Percentiles rank a stretch among this genome's conserved stretches.
phyloP scores from a whole-genome alignment of 2,329 filamentous ascomycete species.

The Bipolaris bicolor region DNA sequence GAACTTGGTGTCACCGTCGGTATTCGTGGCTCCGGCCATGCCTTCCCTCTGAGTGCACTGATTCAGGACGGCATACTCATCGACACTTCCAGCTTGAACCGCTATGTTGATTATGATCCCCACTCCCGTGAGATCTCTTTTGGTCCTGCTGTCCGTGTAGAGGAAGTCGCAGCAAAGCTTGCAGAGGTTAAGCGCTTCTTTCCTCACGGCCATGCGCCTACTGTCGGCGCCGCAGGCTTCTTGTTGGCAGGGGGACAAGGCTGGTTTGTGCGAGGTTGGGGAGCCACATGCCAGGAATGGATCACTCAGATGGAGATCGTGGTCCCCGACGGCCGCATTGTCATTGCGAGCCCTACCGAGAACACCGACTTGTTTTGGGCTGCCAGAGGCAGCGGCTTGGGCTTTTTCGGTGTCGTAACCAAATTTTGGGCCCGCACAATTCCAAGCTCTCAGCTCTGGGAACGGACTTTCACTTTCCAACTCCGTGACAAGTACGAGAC shows the following conservation, averaged over 20 bases:
- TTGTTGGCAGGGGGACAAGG: constrained; percentile 38
- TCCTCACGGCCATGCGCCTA: constrained; percentile 32
- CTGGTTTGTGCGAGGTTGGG: constrained; percentile 38
- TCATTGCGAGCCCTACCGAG: constrained; percentile 31
- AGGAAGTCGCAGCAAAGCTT: constrained; percentile 13
- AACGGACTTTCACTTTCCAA: constrained; percentile 3
- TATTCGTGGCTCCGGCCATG: constrained; percentile 27
- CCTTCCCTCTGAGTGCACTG: constrained; percentile 19
- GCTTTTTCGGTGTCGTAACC: constrained; percentile 31
- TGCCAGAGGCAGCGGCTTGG: constrained; percentile 43
- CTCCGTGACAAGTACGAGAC: constrained; percentile 4
- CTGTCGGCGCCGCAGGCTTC: constrained; percentile 36
- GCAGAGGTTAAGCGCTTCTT: constrained; percentile 24
- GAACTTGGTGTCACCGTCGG: constrained; percentile 11
- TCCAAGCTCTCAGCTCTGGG: constrained; percentile 5
- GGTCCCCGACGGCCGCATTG: constrained; percentile 36
- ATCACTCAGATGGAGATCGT: constrained; percentile 40
- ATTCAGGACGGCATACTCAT: constrained; percentile 24
- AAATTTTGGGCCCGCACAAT: constrained; percentile 23
- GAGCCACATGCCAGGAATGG: constrained; percentile 29
- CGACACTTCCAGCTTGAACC: constrained; percentile 24
- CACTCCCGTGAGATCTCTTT: constrained; percentile 18
- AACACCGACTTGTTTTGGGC: constrained; percentile 49
- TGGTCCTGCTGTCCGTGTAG: constrained; percentile 23
- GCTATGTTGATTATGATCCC: constrained; percentile 18